Conservation (phyloP, 768 basidiomycete species). For the Boletus pseudo-olivaceus region DNA sequence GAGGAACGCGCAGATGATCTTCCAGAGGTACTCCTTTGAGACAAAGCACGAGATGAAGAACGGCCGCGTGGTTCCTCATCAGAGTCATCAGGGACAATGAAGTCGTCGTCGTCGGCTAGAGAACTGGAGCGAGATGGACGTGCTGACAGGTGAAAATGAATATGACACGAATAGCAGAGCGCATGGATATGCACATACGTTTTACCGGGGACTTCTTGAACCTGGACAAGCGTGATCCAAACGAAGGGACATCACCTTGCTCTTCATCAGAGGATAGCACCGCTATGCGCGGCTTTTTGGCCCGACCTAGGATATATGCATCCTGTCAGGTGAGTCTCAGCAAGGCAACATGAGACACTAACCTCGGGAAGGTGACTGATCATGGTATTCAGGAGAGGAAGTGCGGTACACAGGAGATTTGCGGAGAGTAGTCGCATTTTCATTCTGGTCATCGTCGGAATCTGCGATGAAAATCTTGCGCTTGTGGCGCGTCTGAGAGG, state of each 20-base stretch:
- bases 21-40: constrained; percentile 34
- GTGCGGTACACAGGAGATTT: constrained; percentile 19
- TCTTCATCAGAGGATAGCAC: constrained; percentile 48
- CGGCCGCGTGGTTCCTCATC: constrained; percentile 51
- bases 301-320: constrained; percentile 34
- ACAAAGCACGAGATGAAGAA: constrained; percentile 51
- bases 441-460: constrained; percentile 60
- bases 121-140: constrained; percentile 37
- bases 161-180: neutral
- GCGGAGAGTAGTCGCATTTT: neutral
- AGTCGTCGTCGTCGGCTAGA: constrained; percentile 65
- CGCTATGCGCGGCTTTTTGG: constrained; percentile 62
- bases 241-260: constrained; percentile 42
- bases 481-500: constrained; percentile 44
- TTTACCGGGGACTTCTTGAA: constrained; percentile 65
- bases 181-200: constrained; percentile 33
- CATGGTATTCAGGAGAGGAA: constrained; percentile 28
- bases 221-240: constrained; percentile 57
- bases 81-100: constrained; percentile 65
- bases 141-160: constrained; percentile 30
- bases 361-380: constrained; percentile 28
- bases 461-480: constrained; percentile 68
- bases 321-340: neutral
- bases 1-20: constrained; percentile 33
- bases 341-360: neutral